Conservation (phyloP, 1,284 basidiomycete genomes). For the Leccinum angustisporum region DNA sequence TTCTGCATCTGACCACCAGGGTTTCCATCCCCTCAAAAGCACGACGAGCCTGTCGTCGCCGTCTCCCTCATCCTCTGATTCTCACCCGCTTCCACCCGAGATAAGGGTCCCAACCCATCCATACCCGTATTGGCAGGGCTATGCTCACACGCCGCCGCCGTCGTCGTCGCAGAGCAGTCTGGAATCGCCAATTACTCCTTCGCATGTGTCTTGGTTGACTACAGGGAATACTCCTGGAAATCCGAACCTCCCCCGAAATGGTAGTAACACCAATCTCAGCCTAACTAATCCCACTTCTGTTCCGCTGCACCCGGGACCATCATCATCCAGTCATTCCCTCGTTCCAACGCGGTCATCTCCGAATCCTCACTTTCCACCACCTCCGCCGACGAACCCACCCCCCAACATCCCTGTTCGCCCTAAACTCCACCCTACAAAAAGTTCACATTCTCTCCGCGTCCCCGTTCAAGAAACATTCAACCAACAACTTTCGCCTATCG, state of each 20-base stretch:
- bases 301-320: constrained; percentile 10
- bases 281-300: constrained; percentile 10
- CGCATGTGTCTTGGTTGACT: constrained; percentile 40
- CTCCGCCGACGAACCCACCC: constrained; percentile 31
- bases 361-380: constrained; percentile 30
- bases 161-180: constrained; percentile 35
- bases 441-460: constrained; percentile 37
- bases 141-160: constrained; percentile 30
- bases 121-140: constrained; percentile 36
- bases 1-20: constrained; percentile 19
- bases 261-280: constrained; percentile 7
- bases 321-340: constrained; percentile 18
- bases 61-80: constrained; percentile 22
- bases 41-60: constrained; percentile 18
- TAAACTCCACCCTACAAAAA: constrained; percentile 31
- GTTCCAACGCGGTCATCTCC: constrained; percentile 25
- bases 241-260: constrained; percentile 10
- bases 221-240: constrained; percentile 12
- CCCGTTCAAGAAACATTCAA: constrained; percentile 36
- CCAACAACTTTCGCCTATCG: constrained; percentile 53
- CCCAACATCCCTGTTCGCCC: constrained; percentile 23
- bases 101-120: constrained; percentile 35
- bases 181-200: constrained; percentile 35
- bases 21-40: constrained; percentile 23
- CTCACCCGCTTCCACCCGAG: constrained; percentile 30